These are phyloP conservation scores for Gamarada debralockiae DNA, from an alignment of 495 filamentous ascomycete species.

Conservation along the genomic window DNA sequence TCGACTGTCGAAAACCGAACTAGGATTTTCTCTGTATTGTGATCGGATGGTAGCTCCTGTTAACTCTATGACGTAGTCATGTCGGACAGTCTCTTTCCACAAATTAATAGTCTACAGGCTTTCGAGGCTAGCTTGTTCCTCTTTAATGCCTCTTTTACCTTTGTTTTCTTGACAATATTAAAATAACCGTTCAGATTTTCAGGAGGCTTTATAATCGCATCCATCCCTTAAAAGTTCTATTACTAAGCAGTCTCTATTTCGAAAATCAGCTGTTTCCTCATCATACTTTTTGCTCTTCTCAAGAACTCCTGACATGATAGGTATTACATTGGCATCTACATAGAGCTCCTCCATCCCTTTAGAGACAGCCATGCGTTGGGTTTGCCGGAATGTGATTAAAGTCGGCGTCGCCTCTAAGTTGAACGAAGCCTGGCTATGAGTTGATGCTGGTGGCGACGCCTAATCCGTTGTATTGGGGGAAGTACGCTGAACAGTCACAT, in stretches of 20 bases:
- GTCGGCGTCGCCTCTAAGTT: no score
- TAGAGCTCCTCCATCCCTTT: slow-evolving; percentile 18
- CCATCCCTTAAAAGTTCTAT: slow-evolving; percentile 11
- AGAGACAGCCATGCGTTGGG: slow-evolving; percentile 9
- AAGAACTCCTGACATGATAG: slow-evolving; percentile 11
- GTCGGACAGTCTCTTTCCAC: slow-evolving; percentile 8
- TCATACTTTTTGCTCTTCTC: slow-evolving; percentile 6
- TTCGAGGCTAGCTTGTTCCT: slow-evolving; percentile 7
- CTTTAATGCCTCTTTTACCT: slow-evolving; percentile 14
- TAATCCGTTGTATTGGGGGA: no score
- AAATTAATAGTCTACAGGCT: slow-evolving; percentile 7
- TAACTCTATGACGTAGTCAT: slow-evolving; percentile 13
- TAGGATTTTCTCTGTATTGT: slow-evolving; percentile 13
- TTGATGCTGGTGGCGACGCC: no score
- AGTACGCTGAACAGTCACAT: no score
- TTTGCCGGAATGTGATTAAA: no score
- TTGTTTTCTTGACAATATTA: background rate
- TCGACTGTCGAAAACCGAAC: slow-evolving; percentile 7
- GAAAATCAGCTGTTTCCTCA: slow-evolving; percentile 10
- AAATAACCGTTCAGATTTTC: slow-evolving; percentile 11
- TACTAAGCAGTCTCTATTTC: slow-evolving; percentile 14
- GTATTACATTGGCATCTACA: slow-evolving; percentile 12
- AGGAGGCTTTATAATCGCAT: slow-evolving; percentile 9
- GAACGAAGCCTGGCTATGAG: no score
- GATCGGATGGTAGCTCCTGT: slow-evolving; percentile 7